These are phyloP conservation scores for Syncephalastrum monosporum DNA, from an alignment of 371 early-diverging fungal species.

Conservation along the genomic window DNA sequence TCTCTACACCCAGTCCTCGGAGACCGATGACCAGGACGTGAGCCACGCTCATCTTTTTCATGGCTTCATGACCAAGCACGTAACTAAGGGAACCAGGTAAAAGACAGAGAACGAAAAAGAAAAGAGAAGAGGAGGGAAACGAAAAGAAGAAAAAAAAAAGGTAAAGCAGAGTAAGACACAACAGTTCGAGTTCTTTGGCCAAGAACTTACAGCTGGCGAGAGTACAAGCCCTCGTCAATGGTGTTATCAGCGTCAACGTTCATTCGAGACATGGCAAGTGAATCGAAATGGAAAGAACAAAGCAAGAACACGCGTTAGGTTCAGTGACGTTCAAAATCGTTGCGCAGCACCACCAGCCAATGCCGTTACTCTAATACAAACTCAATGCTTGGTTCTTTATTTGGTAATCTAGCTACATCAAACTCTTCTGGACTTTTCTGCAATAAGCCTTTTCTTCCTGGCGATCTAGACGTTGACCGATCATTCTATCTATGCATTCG, in stretches of 20 bases:
- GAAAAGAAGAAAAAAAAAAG: not conserved
- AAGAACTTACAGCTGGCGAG: conserved; percentile 91
- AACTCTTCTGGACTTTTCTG: too few species aligned
- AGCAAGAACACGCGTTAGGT: too few species aligned
- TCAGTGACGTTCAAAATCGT: too few species aligned
- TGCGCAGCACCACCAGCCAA: too few species aligned
- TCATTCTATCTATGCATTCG: too few species aligned
- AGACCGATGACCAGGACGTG: conserved; percentile 97
- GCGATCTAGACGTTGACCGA: too few species aligned
- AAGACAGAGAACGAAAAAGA: not conserved
- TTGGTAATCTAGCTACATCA: too few species aligned
- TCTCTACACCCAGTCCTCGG: conserved; percentile 98
- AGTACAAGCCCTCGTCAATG: conserved; percentile 96
- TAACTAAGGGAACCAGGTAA: conserved; percentile 60
- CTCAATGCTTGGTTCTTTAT: too few species aligned
- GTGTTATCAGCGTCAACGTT: conserved; percentile 44
- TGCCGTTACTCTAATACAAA: too few species aligned
- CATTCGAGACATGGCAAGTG: conserved; percentile 27
- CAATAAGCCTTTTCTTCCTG: too few species aligned
- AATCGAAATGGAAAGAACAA: too few species aligned
- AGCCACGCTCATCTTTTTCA: conserved; percentile 97
- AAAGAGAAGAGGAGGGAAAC: too few species aligned
- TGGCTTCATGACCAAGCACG: conserved; percentile 99
- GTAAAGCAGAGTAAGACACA: not conserved
- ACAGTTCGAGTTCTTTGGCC: not conserved